A percentile compares a stretch with the other conserved stretches of the same genome.
Evolutionary conservation across 768 basidiomycete genomes (phyloP).

Genomic region (Rhizopogon rudus): DNA sequence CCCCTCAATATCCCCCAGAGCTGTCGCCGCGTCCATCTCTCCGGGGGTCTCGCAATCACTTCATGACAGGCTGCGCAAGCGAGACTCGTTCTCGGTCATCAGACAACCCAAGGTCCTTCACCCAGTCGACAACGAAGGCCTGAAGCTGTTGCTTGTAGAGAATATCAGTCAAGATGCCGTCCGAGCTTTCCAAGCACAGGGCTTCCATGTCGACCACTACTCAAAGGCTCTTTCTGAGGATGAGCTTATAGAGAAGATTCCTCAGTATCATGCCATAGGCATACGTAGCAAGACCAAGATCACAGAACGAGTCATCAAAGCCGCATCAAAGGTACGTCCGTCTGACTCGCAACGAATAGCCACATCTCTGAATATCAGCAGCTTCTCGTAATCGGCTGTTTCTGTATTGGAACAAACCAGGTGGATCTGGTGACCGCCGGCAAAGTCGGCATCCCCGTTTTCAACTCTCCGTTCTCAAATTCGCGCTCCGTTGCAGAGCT

Average conservation of each 20-base stretch:
- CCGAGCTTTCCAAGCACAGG: slow-evolving; percentile 67
- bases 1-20: slow-evolving; percentile 19
- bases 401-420: slow-evolving; percentile 99
- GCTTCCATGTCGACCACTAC: slow-evolving; percentile 89
- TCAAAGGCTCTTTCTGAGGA: slow-evolving; percentile 87
- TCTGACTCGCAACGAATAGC: background rate
- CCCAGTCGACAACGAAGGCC: slow-evolving; percentile 75
- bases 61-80: slow-evolving; percentile 42
- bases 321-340: slow-evolving; percentile 69
- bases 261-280: slow-evolving; percentile 88
- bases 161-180: slow-evolving; percentile 95
- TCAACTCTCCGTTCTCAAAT: slow-evolving; percentile 99
- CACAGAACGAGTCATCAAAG: slow-evolving; percentile 82
- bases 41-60: slow-evolving; percentile 35
- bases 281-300: slow-evolving; percentile 98
- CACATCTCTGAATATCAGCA: slow-evolving; percentile 26
- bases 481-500: slow-evolving; percentile 98
- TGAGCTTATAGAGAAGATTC: slow-evolving; percentile 82
- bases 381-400: slow-evolving; percentile 96
- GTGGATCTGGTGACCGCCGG: slow-evolving; percentile 85
- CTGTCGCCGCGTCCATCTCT: slow-evolving; percentile 50
- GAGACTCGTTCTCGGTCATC: slow-evolving; percentile 30
- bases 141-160: slow-evolving; percentile 84
- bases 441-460: slow-evolving; percentile 90
- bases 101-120: slow-evolving; percentile 70